Percentiles rank a stretch among this genome's conserved stretches.
Conservation (phyloP, 202 grass and related monocot genomes). For the Bolboschoenoplectus hybrid region DNA sequence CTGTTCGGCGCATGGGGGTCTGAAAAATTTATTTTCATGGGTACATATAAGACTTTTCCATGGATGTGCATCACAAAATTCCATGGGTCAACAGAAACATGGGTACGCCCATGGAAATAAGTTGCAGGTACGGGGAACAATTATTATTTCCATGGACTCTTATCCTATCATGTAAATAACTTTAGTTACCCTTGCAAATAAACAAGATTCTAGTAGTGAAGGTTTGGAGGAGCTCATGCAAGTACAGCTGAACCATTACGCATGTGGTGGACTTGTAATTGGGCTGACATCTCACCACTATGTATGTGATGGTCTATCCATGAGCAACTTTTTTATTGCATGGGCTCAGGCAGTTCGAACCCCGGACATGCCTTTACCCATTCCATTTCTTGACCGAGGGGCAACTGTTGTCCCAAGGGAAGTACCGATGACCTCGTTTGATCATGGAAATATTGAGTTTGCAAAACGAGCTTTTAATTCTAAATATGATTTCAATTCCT, state of each 20-base stretch:
- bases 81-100: too few relatives aligned
- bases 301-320: slow-evolving; percentile 44
- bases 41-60: too few relatives aligned
- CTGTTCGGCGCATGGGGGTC: too few relatives aligned
- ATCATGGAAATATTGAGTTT: slow-evolving; percentile 39
- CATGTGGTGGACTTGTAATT: slow-evolving; percentile 47
- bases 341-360: slow-evolving; percentile 45
- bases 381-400: slow-evolving; percentile 36
- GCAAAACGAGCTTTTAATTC: slow-evolving; percentile 19
- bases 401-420: slow-evolving; percentile 18
- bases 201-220: too few relatives aligned
- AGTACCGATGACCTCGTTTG: slow-evolving; percentile 20
- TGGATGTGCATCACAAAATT: too few relatives aligned
- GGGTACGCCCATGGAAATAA: too few relatives aligned
- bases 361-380: neutral
- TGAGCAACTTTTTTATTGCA: slow-evolving; percentile 40
- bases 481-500: neutral
- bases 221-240: slow-evolving; percentile 25
- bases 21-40: too few relatives aligned
- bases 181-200: too few relatives aligned
- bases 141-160: too few relatives aligned
- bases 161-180: too few relatives aligned
- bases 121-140: too few relatives aligned
- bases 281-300: slow-evolving; percentile 43
- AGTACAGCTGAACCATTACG: slow-evolving; percentile 46